These are phyloP conservation scores for Venturia pyrina DNA, from an alignment of 2,329 filamentous ascomycete genomes.

Conservation along the genomic window DNA sequence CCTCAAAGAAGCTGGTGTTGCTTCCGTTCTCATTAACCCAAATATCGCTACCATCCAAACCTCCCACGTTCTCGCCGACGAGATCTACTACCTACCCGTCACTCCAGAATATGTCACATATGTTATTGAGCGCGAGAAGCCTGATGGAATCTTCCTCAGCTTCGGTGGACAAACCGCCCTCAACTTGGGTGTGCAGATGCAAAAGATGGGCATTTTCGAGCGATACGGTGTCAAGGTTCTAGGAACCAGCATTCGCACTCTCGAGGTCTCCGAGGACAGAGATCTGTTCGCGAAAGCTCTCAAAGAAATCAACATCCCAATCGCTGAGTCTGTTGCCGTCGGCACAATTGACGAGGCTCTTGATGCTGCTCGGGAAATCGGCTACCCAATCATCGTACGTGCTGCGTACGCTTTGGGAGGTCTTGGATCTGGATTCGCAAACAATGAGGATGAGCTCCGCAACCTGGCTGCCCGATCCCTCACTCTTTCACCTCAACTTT, in stretches of 20 bases:
- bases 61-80: constrained; percentile 88
- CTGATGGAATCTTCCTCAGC: constrained; percentile 93
- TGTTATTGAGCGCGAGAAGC: constrained; percentile 91
- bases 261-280: constrained; percentile 91
- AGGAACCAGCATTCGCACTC: constrained; percentile 85
- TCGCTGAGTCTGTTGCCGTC: constrained; percentile 91
- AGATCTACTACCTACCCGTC: constrained; percentile 96
- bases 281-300: constrained; percentile 93
- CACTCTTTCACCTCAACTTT: constrained; percentile 86
- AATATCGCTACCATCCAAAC: constrained; percentile 99
- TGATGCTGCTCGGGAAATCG: constrained; percentile 73
- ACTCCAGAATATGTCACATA: constrained; percentile 96
- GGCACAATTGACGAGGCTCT: constrained; percentile 85
- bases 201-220: constrained; percentile 89
- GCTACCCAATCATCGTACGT: constrained; percentile 96
- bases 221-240: constrained; percentile 93
- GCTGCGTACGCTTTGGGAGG: constrained; percentile 94
- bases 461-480: constrained; percentile 89
- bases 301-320: constrained; percentile 94
- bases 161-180: constrained; percentile 97
- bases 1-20: constrained; percentile 85
- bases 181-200: constrained; percentile 94
- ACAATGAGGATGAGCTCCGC: constrained; percentile 85
- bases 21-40: constrained; percentile 90
- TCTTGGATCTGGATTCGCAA: constrained; percentile 90